Evolutionary conservation across 805 yeast genomes (phyloP), one percentile per base, ranked within the genome.

Genomic region (Candida tammaniensis): DNA sequence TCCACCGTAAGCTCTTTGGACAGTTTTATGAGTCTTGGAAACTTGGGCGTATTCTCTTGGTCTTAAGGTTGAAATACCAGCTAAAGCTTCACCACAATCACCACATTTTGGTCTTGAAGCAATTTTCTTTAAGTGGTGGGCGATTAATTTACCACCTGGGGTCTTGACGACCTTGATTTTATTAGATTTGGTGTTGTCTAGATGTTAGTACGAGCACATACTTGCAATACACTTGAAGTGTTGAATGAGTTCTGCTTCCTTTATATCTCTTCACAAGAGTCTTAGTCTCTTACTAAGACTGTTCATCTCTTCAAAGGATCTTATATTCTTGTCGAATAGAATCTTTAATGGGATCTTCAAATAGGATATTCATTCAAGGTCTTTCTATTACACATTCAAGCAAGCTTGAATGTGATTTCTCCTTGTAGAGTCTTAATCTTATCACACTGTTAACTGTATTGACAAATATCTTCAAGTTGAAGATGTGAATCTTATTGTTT

Each of bases 1-100:
- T 73, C 99, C 99, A 80, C 99, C 98, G 91, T 93, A 93, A 61
- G 96, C 89, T 82, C 99, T 93, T 68, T 91, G 89, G 57, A 93
- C 99, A 57, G 96, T 85, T 83, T 93, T 93, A 80, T 83, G 85
- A 66, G 96, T 87, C 80, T 84, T 89, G 55, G 98, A 87, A 57
- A 91, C 80, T 58, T 76, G 73, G 59, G 97, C 97, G 80, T 86
- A 89, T 77, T 87, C 78, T 78, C 97, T 86, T 79, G 99, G 98
- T 82, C 99, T 88, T 68, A 91, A 79, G 57, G 96, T 76, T 54
- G 95, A 80, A 66, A 93, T 70, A 78, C 95, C 95, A 53, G 86
- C 79, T 58, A 86, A 79, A 60, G 82, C 80, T 44, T 59, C 58
- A 69, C 89, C 89, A 72, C 86, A 79, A 78, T 82, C 89, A 78